phyloP scores from a whole-genome alignment of 2,329 filamentous ascomycete species.

The Berkeleyomyces basicola region DNA sequence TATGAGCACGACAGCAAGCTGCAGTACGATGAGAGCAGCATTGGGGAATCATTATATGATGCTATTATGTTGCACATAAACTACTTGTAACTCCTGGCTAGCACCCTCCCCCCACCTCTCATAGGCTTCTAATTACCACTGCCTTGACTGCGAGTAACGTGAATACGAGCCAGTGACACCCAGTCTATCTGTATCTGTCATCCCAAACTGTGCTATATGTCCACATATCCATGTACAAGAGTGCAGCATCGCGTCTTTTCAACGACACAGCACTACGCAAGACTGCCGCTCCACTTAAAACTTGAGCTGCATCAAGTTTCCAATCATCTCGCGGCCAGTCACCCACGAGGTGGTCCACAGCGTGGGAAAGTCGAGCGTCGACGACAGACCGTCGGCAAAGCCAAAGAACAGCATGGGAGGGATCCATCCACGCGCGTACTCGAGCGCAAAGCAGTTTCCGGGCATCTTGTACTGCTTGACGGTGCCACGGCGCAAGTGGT shows the following conservation, averaged over 20 bases:
- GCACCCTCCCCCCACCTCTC: not conserved
- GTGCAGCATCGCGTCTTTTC: not conserved
- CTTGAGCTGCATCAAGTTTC: constrained; percentile 55
- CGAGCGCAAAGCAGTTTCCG: constrained; percentile 59
- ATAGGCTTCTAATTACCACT: not conserved
- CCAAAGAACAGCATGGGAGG: constrained; percentile 86
- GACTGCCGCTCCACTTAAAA: constrained; percentile 37
- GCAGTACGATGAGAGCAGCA: not conserved
- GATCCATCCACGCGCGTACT: constrained; percentile 80
- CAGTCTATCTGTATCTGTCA: not conserved
- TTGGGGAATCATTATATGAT: not conserved
- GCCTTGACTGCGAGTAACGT: not conserved
- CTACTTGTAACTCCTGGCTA: not conserved
- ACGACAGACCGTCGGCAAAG: constrained; percentile 63
- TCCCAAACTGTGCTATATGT: not conserved
- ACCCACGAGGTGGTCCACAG: constrained; percentile 62
- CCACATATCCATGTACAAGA: not conserved
- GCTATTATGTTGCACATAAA: not conserved
- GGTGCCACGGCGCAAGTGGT: constrained; percentile 53
- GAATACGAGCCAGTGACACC: not conserved
- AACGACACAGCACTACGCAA: no score
- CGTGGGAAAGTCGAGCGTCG: constrained; percentile 72
- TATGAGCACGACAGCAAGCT: not conserved
- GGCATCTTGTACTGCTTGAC: constrained; percentile 78
- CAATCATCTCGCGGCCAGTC: constrained; percentile 60